Base-by-base conservation (phyloP, 345 rosid species). In the Bruguiera sexangula region DNA sequence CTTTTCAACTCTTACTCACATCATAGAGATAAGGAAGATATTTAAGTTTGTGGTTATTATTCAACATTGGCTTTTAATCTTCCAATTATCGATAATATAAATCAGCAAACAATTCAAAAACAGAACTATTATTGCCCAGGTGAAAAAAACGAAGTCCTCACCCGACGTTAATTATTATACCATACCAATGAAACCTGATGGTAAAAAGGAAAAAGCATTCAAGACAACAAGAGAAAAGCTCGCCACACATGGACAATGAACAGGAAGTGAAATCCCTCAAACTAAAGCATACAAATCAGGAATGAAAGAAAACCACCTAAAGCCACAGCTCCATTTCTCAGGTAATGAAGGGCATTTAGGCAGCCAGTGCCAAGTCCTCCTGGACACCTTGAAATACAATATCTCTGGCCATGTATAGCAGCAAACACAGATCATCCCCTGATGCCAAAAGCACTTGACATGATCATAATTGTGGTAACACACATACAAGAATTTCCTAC, bases 381-480 rank as follows among this genome's bases (percentile, higher is more conserved):
- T 82, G 1, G 88, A 79, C 24, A 87, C 78, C 85, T 78, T 87
- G 68, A 73, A 94, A 60, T 86, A 94, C 72, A 94, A 72, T 66
- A 94, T 84, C 89, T 94, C 98, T 8, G 98, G 97, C 98, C 98
- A 94, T 5, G 89, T 88, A 24, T 91, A 87, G 80, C 98, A 94
- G 89, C 93, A 91, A 20, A 91, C 75, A 68, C 95, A 91, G 8
- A 94, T 80, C 87, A 86, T 85, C 8, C 85, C 97, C 24, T 79
- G 82, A 37, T 94, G 98, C 95, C 96, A 94, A 24, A 94, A 63
- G 70, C 97, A 89, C 48, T 89, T 88, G n/a, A 91, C 91, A 62
- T 89, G 93, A 68, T 88, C 97, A 58, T 94, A 94, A 26, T 87
- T 88, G 59, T 94, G 97, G 77, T 94, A 94, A 65, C 95, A 89